Percentiles rank a stretch among this genome's conserved stretches.
These are phyloP conservation scores for Microascus cirrosus DNA, from an alignment of 2,329 filamentous ascomycete genomes.

Conservation along the genomic window DNA sequence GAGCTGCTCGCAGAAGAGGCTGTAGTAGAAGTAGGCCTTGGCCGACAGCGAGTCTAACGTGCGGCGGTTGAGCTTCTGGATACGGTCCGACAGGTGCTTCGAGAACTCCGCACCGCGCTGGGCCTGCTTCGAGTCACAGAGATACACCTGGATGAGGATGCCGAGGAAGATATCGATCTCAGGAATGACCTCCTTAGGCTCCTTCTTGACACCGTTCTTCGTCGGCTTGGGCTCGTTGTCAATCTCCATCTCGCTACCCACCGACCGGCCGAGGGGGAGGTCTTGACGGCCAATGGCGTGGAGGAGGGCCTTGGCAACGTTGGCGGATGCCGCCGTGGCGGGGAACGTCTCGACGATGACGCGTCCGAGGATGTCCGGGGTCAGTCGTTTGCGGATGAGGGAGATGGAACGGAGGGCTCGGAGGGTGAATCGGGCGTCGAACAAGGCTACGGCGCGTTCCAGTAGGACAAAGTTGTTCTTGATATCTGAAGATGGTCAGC, in stretches of 20 bases:
- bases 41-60: constrained; percentile 89
- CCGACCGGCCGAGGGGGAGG: constrained; percentile 47
- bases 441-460: constrained; percentile 82
- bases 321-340: constrained; percentile 45
- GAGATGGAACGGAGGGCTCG: constrained; percentile 92
- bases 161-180: constrained; percentile 85
- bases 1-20: constrained; percentile 87
- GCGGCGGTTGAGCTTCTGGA: constrained; percentile 82
- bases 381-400: constrained; percentile 83
- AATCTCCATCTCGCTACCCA: constrained; percentile 58
- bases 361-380: constrained; percentile 68
- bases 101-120: constrained; percentile 79
- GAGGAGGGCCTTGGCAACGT: constrained; percentile 59
- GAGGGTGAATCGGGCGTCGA: constrained; percentile 91
- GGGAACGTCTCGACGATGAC: constrained; percentile 75
- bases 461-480: constrained; percentile 87
- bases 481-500: constrained; percentile 54
- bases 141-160: constrained; percentile 75
- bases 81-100: constrained; percentile 66
- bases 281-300: constrained; percentile 57
- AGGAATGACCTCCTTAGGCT: constrained; percentile 65
- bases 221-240: constrained; percentile 40
- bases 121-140: constrained; percentile 76
- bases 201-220: constrained; percentile 52
- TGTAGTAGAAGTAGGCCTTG: constrained; percentile 97